Conservation (phyloP, 805 yeast genomes). For the Ogataea dorogensis region DNA sequence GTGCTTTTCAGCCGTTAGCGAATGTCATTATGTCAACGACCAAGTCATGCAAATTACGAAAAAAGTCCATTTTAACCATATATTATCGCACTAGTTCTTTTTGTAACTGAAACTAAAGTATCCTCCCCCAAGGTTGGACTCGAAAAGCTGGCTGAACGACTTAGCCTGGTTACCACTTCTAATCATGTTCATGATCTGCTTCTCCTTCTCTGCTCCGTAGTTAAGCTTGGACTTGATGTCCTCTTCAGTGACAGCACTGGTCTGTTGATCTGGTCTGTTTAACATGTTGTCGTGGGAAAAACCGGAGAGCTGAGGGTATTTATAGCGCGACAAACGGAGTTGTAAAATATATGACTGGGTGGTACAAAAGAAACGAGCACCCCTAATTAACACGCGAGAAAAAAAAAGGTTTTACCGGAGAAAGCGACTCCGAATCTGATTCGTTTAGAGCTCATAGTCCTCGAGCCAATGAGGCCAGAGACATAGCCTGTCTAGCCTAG, state of each 20-base stretch:
- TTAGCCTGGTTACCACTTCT: slow-evolving; percentile 31
- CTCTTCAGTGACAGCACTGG: slow-evolving; percentile 34
- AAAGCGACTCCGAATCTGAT: neutral
- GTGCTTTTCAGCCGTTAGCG: too few species aligned
- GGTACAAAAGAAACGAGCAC: slow-evolving; percentile 3
- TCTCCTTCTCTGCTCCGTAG: slow-evolving; percentile 41
- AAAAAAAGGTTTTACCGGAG: slow-evolving; percentile 1
- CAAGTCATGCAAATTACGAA: too few species aligned
- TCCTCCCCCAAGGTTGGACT: slow-evolving; percentile 31
- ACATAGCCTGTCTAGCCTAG: too few species aligned
- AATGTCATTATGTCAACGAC: too few species aligned
- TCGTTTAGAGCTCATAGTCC: too few species aligned
- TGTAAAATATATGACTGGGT: neutral
- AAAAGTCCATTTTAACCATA: neutral
- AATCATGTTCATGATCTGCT: slow-evolving; percentile 39
- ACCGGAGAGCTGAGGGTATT: neutral
- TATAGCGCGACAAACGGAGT: slow-evolving; percentile 1
- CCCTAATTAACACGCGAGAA: neutral
- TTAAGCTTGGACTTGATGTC: slow-evolving; percentile 31
- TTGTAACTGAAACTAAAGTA: slow-evolving; percentile 32
- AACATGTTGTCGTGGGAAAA: slow-evolving; percentile 23
- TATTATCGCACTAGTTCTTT: slow-evolving; percentile 17
- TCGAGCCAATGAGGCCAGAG: too few species aligned
- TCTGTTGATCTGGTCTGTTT: slow-evolving; percentile 30
- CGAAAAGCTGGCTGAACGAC: slow-evolving; percentile 28